Percentiles rank a stretch among this genome's conserved stretches.
Conservation (phyloP, 805 yeast species). For the Trichomonascus vanleenenianus region DNA sequence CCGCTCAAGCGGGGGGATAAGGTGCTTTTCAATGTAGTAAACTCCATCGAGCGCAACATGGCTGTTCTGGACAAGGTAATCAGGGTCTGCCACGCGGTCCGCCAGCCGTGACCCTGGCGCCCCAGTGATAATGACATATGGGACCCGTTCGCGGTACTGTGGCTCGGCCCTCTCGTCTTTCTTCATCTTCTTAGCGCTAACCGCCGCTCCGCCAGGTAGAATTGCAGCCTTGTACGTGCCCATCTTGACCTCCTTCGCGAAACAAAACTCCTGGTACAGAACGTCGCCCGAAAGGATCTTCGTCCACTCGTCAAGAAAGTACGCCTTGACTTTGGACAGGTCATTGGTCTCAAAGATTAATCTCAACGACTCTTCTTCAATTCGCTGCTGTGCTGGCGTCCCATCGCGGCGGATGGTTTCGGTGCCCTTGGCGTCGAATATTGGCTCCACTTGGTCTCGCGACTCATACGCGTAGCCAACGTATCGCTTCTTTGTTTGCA, state of each 20-base stretch:
- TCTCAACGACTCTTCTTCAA: conserved; percentile 62
- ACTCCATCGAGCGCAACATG: conserved; percentile 56
- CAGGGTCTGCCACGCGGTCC: conserved; percentile 77
- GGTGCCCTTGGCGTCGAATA: conserved; percentile 92
- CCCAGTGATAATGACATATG: conserved; percentile 70
- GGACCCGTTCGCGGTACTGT: conserved; percentile 81
- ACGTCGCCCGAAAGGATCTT: conserved; percentile 58
- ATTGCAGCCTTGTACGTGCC: conserved; percentile 70
- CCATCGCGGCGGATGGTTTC: conserved; percentile 95
- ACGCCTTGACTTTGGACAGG: conserved; percentile 59
- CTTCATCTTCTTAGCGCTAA: conserved; percentile 56
- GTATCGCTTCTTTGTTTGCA: conserved; percentile 82
- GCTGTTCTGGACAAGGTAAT: conserved; percentile 47
- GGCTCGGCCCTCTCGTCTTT: conserved; percentile 71
- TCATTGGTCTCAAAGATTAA: conserved; percentile 66
- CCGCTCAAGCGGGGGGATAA: conserved; percentile 86
- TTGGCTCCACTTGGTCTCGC: conserved; percentile 46
- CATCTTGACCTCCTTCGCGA: conserved; percentile 80
- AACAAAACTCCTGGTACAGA: conserved; percentile 75
- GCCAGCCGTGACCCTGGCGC: conserved; percentile 47
- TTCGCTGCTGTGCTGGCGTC: conserved; percentile 81
- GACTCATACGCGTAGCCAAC: conserved; percentile 77
- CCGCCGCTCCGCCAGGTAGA: conserved; percentile 87
- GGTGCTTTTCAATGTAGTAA: conserved; percentile 74
- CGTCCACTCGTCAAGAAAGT: conserved; percentile 55